These are phyloP conservation scores for Ascochyta fabae DNA, from an alignment of 2,329 filamentous ascomycete species.

Conservation along the genomic window DNA sequence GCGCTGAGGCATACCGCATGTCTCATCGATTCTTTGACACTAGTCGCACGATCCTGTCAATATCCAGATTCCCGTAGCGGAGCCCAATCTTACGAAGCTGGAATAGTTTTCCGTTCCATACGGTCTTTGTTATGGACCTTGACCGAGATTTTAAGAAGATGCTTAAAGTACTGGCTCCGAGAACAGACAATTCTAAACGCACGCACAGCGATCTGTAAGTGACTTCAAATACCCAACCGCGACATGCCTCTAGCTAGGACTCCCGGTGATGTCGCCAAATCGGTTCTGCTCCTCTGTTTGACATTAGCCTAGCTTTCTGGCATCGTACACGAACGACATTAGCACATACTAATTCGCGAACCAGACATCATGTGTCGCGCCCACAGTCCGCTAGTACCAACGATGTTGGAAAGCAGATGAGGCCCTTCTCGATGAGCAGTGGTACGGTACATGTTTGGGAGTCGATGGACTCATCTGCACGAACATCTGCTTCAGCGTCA, in stretches of 20 bases:
- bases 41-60: neutral
- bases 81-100: neutral
- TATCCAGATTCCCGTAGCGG: neutral
- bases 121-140: too few species aligned
- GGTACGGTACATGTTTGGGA: neutral
- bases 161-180: conserved; percentile 6
- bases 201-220: conserved; percentile 2
- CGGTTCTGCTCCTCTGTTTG: neutral
- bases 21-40: neutral
- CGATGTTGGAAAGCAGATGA: neutral
- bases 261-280: neutral
- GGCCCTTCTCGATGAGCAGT: neutral
- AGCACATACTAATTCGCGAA: neutral
- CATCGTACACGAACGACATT: neutral
- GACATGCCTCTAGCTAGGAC: neutral
- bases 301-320: neutral
- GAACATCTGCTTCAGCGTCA: neutral
- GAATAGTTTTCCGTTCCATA: neutral
- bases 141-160: neutral
- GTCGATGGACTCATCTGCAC: neutral
- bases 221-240: neutral
- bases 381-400: neutral
- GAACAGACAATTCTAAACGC: neutral
- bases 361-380: neutral
- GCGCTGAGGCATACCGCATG: neutral